Conservation (phyloP, 2,329 filamentous ascomycete species). For the Cytospora leucostoma region DNA sequence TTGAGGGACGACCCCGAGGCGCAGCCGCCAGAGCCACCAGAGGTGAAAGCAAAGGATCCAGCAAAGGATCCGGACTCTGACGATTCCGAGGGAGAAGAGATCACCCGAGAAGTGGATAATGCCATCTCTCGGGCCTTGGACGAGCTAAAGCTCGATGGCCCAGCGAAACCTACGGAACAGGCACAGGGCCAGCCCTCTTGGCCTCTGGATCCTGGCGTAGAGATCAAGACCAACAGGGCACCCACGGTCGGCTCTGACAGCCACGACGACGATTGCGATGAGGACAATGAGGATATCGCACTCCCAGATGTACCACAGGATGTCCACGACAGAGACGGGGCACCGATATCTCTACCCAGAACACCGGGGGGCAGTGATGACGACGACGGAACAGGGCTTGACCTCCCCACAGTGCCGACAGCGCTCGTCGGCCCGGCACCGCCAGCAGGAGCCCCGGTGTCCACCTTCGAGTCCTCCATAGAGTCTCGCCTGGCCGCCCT, state of each 20-base stretch:
- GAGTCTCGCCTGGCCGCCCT: slow-evolving; percentile 56
- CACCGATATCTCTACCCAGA: slow-evolving; percentile 7
- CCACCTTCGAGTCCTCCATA: slow-evolving; percentile 49
- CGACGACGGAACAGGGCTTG: slow-evolving; percentile 34
- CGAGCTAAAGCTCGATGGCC: slow-evolving; percentile 43
- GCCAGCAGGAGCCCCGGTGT: slow-evolving; percentile 16
- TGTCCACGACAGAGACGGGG: slow-evolving; percentile 1
- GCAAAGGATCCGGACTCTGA: slow-evolving; percentile 31
- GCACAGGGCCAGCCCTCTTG: background rate
- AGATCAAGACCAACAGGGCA: background rate
- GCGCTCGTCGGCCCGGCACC: slow-evolving; percentile 42
- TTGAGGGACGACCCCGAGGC: slow-evolving; percentile 32
- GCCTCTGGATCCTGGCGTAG: background rate
- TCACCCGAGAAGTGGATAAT: slow-evolving; percentile 47
- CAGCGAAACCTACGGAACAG: slow-evolving; percentile 10
- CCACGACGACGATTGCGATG: background rate
- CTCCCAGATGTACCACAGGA: slow-evolving; percentile 17
- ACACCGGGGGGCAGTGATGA: slow-evolving; percentile 21
- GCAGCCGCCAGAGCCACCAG: slow-evolving; percentile 1
- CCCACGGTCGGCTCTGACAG: background rate
- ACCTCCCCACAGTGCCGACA: slow-evolving; percentile 51
- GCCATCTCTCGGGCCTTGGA: slow-evolving; percentile 50
- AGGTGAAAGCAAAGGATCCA: background rate
- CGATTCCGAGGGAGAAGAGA: slow-evolving; percentile 54
- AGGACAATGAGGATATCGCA: slow-evolving; percentile 5